These are phyloP conservation scores for Corrigiola litoralis DNA, from an alignment of 179 eudicot species.

Conservation along the genomic window DNA sequence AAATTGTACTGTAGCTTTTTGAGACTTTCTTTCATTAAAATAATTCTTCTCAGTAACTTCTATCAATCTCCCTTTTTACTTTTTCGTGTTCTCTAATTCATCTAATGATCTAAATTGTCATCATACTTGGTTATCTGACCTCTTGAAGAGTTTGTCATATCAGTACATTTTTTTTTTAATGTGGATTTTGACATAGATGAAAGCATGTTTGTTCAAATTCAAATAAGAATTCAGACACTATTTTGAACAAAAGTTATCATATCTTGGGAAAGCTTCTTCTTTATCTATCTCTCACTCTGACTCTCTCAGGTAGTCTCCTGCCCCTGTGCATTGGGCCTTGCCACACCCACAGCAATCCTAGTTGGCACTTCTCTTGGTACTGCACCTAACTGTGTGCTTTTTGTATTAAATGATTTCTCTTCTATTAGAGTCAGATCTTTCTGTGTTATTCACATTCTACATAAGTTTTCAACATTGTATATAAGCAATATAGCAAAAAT, in stretches of 20 bases:
- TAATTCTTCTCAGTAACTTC: no score
- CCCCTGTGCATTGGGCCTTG: constrained; percentile 98
- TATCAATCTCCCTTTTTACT: no score
- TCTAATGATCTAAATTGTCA: no score
- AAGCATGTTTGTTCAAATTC: background rate
- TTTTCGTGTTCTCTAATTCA: no score
- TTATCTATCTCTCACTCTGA: background rate
- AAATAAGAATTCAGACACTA: background rate
- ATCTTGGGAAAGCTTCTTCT: background rate
- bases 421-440: background rate
- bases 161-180: no score
- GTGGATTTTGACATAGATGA: background rate
- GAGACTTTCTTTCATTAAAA: no score
- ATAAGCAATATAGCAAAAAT: background rate
- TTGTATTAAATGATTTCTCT: background rate
- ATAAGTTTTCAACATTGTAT: background rate
- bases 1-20: no score
- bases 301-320: constrained; percentile 83
- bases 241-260: background rate
- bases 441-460: constrained; percentile 3
- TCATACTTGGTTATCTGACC: no score
- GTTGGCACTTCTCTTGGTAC: constrained; percentile 97
- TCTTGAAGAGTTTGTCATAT: no score
- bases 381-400: constrained; percentile 13
- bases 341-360: constrained; percentile 95